These are phyloP conservation scores for Biscogniauxia marginata DNA, from an alignment of 2,329 filamentous ascomycete species.

Conservation along the genomic window DNA sequence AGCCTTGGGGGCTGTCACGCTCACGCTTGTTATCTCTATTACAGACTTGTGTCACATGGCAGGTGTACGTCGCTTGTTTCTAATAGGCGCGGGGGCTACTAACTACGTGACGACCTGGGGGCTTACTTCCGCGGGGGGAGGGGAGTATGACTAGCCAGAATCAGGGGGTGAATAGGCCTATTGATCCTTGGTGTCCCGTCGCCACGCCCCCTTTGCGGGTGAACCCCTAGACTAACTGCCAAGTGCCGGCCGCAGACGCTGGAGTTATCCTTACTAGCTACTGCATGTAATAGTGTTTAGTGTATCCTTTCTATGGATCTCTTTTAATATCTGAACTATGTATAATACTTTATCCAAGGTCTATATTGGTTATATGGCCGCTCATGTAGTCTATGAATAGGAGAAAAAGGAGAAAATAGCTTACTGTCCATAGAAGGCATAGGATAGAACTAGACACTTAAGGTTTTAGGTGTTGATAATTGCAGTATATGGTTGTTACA, in stretches of 20 bases:
- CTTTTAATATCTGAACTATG: background rate
- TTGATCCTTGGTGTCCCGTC: background rate
- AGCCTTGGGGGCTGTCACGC: background rate
- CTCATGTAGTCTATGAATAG: too few relatives aligned
- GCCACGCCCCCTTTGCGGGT: background rate
- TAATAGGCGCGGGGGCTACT: background rate
- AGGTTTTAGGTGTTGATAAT: background rate
- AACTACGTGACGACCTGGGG: background rate
- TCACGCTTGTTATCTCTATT: background rate
- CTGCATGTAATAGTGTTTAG: background rate
- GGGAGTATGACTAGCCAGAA: background rate
- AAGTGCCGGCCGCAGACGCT: background rate
- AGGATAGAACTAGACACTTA: background rate
- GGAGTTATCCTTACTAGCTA: background rate
- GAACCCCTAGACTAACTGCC: background rate
- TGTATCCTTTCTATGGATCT: too few relatives aligned
- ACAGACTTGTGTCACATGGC: background rate
- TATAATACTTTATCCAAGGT: background rate
- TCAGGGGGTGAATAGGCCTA: background rate
- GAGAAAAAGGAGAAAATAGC: too few relatives aligned
- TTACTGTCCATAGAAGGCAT: background rate
- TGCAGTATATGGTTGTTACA: background rate
- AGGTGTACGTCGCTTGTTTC: background rate
- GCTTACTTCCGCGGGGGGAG: background rate
- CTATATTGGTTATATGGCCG: background rate